Conservation (phyloP, 1,139 yeast genomes). For the Zygosaccharomyces pseudobailii region DNA sequence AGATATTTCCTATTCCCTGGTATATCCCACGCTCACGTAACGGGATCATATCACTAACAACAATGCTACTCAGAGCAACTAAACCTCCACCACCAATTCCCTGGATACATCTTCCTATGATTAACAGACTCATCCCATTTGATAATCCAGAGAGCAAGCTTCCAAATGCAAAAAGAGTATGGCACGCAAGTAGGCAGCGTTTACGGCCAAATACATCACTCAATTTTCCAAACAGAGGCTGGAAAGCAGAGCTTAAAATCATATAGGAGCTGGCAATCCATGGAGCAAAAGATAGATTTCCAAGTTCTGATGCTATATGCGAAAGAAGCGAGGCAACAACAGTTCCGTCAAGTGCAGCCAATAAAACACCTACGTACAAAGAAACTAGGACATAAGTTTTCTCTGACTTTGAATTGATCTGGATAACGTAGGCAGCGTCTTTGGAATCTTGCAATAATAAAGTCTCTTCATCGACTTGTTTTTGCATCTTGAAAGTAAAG, state of each 20-base stretch:
- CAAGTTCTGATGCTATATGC: constrained; percentile 55
- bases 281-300: constrained; percentile 47
- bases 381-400: constrained; percentile 30
- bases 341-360: constrained; percentile 59
- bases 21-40: constrained; percentile 52
- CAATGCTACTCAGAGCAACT: constrained; percentile 48
- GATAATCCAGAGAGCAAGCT: constrained; percentile 52
- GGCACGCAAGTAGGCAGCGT: constrained; percentile 44
- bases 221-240: constrained; percentile 76
- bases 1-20: constrained; percentile 59
- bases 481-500: not conserved
- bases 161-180: constrained; percentile 47
- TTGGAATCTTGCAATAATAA: not conserved
- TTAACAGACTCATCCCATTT: constrained; percentile 45
- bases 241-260: constrained; percentile 54
- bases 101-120: constrained; percentile 54
- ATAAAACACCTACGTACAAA: constrained; percentile 44
- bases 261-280: constrained; percentile 60
- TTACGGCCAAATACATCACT: constrained; percentile 83
- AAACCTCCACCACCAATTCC: constrained; percentile 66
- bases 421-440: constrained; percentile 2
- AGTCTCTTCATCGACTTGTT: constrained; percentile 5
- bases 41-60: constrained; percentile 53
- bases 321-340: constrained; percentile 55
- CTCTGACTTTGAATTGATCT: constrained; percentile 5